Percentiles rank a stretch among this genome's conserved stretches.
These are phyloP conservation scores for Lentinula lateritia DNA, from an alignment of 768 basidiomycete species.

Conservation along the genomic window DNA sequence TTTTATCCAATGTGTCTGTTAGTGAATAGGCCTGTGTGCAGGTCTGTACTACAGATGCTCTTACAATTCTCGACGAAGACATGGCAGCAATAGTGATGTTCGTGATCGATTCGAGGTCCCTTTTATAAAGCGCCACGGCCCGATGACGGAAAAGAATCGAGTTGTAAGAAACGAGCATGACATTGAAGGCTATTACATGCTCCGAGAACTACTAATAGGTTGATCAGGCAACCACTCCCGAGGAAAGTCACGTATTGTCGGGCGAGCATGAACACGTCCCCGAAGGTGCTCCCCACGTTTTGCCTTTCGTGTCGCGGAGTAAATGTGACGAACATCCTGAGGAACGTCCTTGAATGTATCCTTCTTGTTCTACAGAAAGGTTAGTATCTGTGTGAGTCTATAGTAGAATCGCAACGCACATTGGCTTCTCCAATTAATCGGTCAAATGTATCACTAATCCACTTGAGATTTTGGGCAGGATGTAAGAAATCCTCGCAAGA, in stretches of 20 bases:
- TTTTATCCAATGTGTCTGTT: slow-evolving; percentile 35
- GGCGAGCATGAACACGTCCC: slow-evolving; percentile 45
- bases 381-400: not conserved
- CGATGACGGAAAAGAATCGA: not conserved
- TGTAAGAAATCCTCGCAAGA: slow-evolving; percentile 83
- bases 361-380: not conserved
- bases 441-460: slow-evolving; percentile 86
- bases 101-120: not conserved
- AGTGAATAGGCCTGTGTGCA: slow-evolving; percentile 33
- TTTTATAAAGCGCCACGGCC: not conserved
- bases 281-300: slow-evolving; percentile 67
- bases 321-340: slow-evolving; percentile 76
- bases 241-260: slow-evolving; percentile 78
- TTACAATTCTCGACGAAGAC: slow-evolving; percentile 9
- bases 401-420: slow-evolving; percentile 43
- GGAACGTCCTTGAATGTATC: slow-evolving; percentile 62
- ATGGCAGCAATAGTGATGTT: not conserved
- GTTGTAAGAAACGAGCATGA: not conserved
- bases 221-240: slow-evolving; percentile 68
- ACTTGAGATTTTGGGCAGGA: slow-evolving; percentile 87
- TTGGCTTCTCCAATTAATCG: slow-evolving; percentile 76
- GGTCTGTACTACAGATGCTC: slow-evolving; percentile 45
- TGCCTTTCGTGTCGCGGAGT: slow-evolving; percentile 65
- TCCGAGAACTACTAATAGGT: not conserved
- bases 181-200: not conserved